Evolutionary conservation across 1,284 basidiomycete genomes (phyloP), one percentile per base, ranked within the genome.

Genomic region (Leccinum brunneo-olivaceum): DNA sequence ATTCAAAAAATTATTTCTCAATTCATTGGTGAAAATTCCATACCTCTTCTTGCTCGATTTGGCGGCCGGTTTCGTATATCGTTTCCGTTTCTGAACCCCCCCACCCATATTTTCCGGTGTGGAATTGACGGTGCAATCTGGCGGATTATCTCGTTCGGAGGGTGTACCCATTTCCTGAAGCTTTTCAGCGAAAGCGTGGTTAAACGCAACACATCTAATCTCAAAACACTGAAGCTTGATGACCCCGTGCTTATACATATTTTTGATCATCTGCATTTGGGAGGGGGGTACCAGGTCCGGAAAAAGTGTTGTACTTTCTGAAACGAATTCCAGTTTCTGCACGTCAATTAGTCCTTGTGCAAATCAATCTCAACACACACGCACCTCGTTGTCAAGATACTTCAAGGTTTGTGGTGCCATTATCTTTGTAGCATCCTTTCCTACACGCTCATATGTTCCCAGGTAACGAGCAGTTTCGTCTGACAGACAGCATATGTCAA

Each of bases 141-240:
- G 24, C 0, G 2, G 33, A 29, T 40, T 36, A 15, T 3, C 12
- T 6, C n/a, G 39, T 7, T 30, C 6, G 6, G 23, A 18, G 18
- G 28, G 12, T 19, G 35, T 7, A 20, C 8, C 12, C 15, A 4
- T 32, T 8, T 36, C 36, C 42, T 34, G 35, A 33, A 64, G 47
- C 20, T 47, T 44, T 27, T 41, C 32, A 23, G 37, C 34, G n/a
- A 64, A 40, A 29, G 20, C 34, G 24, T 41, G 42, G 23, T 64
- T 47, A 34, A 56, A 49, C 28, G 42, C 41, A 14, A 64, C 36
- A 18, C 55, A 50, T 44, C 30, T 57, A 43, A 60, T 54, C 4
- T 34, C 53, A 35, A 64, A 52, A 39, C 59, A 60, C 32, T 53
- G 44, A 7, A 63, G 43, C 33, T 62, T 53, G 43, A 64, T 58